Evolutionary conservation across 2,329 filamentous ascomycete genomes (phyloP), one percentile per base, ranked within the genome.

Genomic region (Penicillium sp.): DNA sequence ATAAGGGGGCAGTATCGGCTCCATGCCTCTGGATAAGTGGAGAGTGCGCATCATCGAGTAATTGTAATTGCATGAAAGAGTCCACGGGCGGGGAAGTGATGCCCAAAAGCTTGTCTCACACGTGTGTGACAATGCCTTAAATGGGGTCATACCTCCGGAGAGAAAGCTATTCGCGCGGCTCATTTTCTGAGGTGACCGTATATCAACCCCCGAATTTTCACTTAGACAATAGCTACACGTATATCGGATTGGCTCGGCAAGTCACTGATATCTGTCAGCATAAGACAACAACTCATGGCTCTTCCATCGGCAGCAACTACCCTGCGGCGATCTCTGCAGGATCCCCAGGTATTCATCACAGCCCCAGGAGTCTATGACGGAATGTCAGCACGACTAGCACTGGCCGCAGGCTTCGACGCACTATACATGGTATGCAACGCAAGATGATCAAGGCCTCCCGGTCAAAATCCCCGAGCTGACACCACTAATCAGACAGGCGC

Each of bases 321-420:
- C 45, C 67, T 77, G n/a, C 70, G 75, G 19, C 66, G 69, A 54
- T 57, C 66, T 29, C 66, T 77, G 8, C 62, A 64, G 45, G 69
- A 76, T 57, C 70, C 70, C 3, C 62, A 70, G 29, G 64, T 71
- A 3, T 70, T 82, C 41, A 74, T 82, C 31, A 68, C 77, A 29
- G 77, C 75, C 31, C 80, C 80, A 3, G 79, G 80, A 13, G 79
- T 82, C n/a, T 82, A 81, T 56, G 80, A 82, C 69, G 80, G 80
- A 13, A 64, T 82, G 21, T 80, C 79, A 7, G 79, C 80, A 36
- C 76, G 78, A 27, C 75, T 81, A 17, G 81, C 81, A 27, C 73
- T 82, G 29, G 73, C 77, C 33, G 71, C 77, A 8, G 80, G 80
- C 35, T 82, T 81, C 57, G 75, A 80, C 55, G 76, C 77, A 9